Evolutionary conservation across 768 basidiomycete species (phyloP).

Genomic region (Termitomyces sp.): DNA sequence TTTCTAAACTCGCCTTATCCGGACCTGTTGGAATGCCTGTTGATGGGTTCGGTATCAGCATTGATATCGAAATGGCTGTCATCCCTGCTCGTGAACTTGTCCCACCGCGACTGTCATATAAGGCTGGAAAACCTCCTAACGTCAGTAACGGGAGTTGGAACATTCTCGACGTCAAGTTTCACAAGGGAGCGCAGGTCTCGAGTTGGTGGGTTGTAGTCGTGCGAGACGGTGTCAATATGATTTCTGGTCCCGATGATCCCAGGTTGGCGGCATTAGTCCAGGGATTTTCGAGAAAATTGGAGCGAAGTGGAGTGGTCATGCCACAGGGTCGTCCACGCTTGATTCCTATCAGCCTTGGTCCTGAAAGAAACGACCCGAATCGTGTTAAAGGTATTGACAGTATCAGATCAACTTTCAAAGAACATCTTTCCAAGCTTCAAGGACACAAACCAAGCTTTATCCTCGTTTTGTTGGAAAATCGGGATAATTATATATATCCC

Average conservation of each 20-base stretch:
- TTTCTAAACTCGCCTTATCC: slow-evolving; percentile 45
- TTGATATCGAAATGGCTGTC: slow-evolving; percentile 53
- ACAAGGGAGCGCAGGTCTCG: slow-evolving; percentile 40
- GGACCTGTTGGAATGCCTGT: slow-evolving; percentile 28
- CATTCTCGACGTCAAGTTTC: slow-evolving; percentile 66
- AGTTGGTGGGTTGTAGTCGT: slow-evolving; percentile 69
- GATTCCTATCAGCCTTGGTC: slow-evolving; percentile 26
- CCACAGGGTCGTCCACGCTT: slow-evolving; percentile 29
- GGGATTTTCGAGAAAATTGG: slow-evolving; percentile 52
- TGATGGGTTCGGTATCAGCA: slow-evolving; percentile 50
- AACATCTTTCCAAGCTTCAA: slow-evolving; percentile 15
- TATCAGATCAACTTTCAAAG: slow-evolving; percentile 37
- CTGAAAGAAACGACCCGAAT: slow-evolving; percentile 20
- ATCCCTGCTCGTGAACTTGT: slow-evolving; percentile 62
- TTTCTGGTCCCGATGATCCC: slow-evolving; percentile 38
- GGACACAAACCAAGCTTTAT: slow-evolving; percentile 51
- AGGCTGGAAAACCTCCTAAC: slow-evolving; percentile 29
- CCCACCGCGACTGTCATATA: slow-evolving; percentile 54
- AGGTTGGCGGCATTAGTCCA: slow-evolving; percentile 36
- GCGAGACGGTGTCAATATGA: slow-evolving; percentile 35
- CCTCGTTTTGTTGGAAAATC: slow-evolving; percentile 59
- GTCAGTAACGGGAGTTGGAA: slow-evolving; percentile 71
- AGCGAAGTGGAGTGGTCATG: slow-evolving; percentile 50
- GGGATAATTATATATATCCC: slow-evolving; percentile 75
- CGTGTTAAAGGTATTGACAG: slow-evolving; percentile 28